phyloP scores from a whole-genome alignment of 768 basidiomycete genomes.

The Hericium erinaceus region DNA sequence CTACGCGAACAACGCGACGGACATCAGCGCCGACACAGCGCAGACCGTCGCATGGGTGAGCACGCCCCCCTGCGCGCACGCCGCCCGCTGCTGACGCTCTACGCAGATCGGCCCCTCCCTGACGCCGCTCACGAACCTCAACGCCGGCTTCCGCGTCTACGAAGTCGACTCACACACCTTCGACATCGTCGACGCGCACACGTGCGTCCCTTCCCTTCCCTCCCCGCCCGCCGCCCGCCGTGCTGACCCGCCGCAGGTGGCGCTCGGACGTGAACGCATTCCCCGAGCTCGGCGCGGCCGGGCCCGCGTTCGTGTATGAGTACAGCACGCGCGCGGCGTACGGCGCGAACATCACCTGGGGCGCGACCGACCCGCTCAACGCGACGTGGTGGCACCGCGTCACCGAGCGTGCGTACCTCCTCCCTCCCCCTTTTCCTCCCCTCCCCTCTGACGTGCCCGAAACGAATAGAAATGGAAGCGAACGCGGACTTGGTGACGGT shows the following conservation, averaged over 20 bases:
- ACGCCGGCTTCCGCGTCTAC: slow-evolving; percentile 68
- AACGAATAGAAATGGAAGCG: slow-evolving; percentile 43
- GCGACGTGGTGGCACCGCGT: slow-evolving; percentile 80
- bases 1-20: slow-evolving; percentile 64
- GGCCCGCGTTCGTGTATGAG: slow-evolving; percentile 54
- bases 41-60: slow-evolving; percentile 42
- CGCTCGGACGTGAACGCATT: slow-evolving; percentile 51
- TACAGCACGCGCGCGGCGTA: slow-evolving; percentile 66
- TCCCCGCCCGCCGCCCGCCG: background rate
- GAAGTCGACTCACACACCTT: slow-evolving; percentile 74
- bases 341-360: slow-evolving; percentile 52
- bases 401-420: slow-evolving; percentile 47
- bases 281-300: slow-evolving; percentile 46
- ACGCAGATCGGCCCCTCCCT: slow-evolving; percentile 57
- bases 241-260: slow-evolving; percentile 37
- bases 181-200: slow-evolving; percentile 69
- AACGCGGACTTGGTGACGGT: slow-evolving; percentile 53
- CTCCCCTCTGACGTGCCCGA: background rate
- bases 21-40: slow-evolving; percentile 47
- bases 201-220: slow-evolving; percentile 31
- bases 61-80: background rate
- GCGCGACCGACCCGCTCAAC: slow-evolving; percentile 56
- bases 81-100: background rate
- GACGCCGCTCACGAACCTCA: slow-evolving; percentile 61
- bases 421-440: background rate